Evolutionary conservation across 2,329 filamentous ascomycete species (phyloP).

Genomic region (Microcera coccophila): DNA sequence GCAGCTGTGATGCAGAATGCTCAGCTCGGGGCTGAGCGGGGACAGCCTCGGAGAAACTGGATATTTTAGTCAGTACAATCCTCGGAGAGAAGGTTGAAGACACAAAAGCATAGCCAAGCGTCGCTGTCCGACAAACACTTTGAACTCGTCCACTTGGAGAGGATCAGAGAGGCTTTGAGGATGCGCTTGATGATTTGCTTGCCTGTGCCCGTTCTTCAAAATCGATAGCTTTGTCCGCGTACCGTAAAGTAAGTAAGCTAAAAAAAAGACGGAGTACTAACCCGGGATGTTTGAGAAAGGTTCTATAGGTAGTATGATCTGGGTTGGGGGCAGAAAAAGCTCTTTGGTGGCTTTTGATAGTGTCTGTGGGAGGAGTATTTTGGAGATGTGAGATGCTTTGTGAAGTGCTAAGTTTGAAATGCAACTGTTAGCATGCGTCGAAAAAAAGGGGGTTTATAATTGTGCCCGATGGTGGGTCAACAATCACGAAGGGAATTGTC

Average conservation of each 20-base stretch:
- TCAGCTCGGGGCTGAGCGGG: neutral
- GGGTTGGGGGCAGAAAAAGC: slow-evolving; percentile 49
- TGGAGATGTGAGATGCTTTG: slow-evolving; percentile 2
- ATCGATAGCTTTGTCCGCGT: too few species aligned
- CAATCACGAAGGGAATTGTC: neutral
- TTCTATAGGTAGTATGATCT: slow-evolving; percentile 22
- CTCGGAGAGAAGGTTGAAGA: too few species aligned
- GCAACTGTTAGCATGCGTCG: slow-evolving; percentile 3
- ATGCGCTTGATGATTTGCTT: slow-evolving; percentile 12
- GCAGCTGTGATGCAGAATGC: neutral
- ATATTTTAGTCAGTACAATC: too few species aligned
- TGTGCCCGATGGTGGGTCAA: neutral
- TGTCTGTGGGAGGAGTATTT: slow-evolving; percentile 11
- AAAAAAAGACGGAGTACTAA: slow-evolving; percentile 13
- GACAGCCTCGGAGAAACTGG: neutral
- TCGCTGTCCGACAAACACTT: too few species aligned
- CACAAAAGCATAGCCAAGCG: too few species aligned
- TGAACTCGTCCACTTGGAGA: too few species aligned
- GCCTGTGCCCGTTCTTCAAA: slow-evolving; percentile 11
- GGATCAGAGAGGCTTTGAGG: slow-evolving; percentile 13
- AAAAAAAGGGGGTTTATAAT: neutral
- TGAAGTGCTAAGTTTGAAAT: too few species aligned
- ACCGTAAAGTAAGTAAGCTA: neutral
- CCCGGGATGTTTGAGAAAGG: slow-evolving; percentile 14
- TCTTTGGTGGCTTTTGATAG: slow-evolving; percentile 43